Evolutionary conservation across 192 early-diverging fungal genomes (phyloP).

Genomic region (Backusella tuberculispora): DNA sequence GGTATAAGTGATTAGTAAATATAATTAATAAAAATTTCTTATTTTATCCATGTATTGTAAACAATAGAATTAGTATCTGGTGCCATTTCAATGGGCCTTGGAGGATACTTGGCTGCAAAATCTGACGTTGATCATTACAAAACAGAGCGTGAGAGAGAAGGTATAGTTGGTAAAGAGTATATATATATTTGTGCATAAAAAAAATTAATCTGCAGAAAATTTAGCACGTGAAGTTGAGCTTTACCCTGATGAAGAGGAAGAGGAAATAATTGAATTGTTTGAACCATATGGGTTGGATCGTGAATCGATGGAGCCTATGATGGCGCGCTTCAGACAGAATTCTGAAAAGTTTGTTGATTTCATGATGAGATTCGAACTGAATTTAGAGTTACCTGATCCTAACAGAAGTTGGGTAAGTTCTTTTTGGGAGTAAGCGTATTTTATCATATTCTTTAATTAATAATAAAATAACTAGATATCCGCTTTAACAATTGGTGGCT

Average conservation of each 20-base stretch:
- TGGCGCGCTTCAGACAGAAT: slow-evolving; percentile 46
- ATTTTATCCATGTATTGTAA: not conserved
- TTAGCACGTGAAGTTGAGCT: slow-evolving; percentile 46
- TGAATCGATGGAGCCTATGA: slow-evolving; percentile 49
- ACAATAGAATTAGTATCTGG: slow-evolving; percentile 59
- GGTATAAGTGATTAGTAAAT: not conserved
- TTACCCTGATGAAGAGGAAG: slow-evolving; percentile 56
- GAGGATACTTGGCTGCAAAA: slow-evolving; percentile 58
- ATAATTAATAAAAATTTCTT: not conserved
- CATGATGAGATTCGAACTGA: slow-evolving; percentile 65
- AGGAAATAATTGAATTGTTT: slow-evolving; percentile 62
- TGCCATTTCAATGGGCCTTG: slow-evolving; percentile 62
- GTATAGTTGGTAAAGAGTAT: not conserved
- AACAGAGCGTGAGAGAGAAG: slow-evolving; percentile 51
- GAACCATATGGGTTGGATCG: slow-evolving; percentile 56
- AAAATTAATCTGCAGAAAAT: not conserved
- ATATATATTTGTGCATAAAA: not conserved
- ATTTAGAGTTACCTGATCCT: slow-evolving; percentile 53
- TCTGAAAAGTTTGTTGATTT: slow-evolving; percentile 59
- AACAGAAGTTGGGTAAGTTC: slow-evolving; percentile 47
- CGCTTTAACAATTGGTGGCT: slow-evolving; percentile 58
- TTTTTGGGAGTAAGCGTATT: not conserved
- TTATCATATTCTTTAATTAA: not conserved
- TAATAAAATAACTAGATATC: slow-evolving; percentile 39
- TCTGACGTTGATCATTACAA: slow-evolving; percentile 64